A percentile compares a stretch with the other conserved stretches of the same genome.
Conservation (phyloP, 345 rosid genomes). For the Arabis hirsuta region DNA sequence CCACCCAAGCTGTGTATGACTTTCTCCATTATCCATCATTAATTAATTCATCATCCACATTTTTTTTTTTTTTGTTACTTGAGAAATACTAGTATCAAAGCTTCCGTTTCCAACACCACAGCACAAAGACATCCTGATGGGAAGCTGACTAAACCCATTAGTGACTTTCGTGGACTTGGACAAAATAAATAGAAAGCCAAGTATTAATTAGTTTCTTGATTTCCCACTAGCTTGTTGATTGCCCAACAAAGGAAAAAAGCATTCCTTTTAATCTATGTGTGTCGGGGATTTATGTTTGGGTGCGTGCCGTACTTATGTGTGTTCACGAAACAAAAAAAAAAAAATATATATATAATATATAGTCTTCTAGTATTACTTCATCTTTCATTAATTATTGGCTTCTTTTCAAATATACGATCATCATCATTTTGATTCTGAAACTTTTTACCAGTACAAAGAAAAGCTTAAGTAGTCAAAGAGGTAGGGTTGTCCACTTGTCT, state of each 20-base stretch:
- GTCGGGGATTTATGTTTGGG: neutral
- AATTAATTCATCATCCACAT: neutral
- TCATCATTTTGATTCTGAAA: conserved; percentile 28
- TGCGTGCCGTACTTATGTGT: conserved; percentile 1
- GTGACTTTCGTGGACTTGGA: neutral
- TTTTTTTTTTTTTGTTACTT: neutral
- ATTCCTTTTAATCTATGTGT: neutral
- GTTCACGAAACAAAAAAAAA: conserved; percentile 8
- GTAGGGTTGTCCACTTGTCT: conserved; percentile 39
- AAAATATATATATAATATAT: too few relatives aligned
- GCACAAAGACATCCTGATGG: neutral
- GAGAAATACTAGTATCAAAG: neutral
- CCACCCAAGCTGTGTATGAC: too few relatives aligned
- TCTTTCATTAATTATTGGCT: conserved; percentile 33
- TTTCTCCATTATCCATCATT: neutral
- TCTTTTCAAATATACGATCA: conserved; percentile 30
- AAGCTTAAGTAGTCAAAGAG: conserved; percentile 5
- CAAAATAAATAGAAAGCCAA: neutral
- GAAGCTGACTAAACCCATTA: conserved; percentile 14
- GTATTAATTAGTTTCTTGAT: conserved; percentile 1
- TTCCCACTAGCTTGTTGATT: conserved; percentile 8
- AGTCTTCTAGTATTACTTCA: conserved; percentile 2
- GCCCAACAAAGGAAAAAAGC: conserved; percentile 4
- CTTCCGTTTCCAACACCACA: neutral
- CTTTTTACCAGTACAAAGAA: conserved; percentile 20